These are phyloP conservation scores for Posidonia australis DNA, from an alignment of 106 monocot species.

Conservation along the genomic window DNA sequence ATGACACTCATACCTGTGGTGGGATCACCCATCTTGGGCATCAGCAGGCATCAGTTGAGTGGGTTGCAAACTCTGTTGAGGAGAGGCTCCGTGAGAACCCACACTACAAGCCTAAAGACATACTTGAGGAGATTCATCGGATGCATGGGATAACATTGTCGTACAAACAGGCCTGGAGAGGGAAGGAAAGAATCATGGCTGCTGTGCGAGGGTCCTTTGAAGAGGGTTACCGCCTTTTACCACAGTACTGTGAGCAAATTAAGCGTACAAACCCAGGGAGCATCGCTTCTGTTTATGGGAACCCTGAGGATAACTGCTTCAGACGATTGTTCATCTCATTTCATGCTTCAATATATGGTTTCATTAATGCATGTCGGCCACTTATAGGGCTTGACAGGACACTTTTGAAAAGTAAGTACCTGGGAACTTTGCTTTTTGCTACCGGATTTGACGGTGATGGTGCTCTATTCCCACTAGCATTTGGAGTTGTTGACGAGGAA, in stretches of 20 bases:
- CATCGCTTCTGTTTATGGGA: constrained; percentile 70
- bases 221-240: constrained; percentile 84
- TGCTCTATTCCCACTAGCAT: constrained; percentile 87
- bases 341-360: constrained; percentile 89
- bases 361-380: constrained; percentile 84
- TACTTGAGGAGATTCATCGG: constrained; percentile 88
- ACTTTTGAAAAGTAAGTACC: constrained; percentile 82
- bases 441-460: constrained; percentile 97
- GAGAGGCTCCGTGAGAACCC: constrained; percentile 91
- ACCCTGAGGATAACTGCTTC: constrained; percentile 78
- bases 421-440: constrained; percentile 87
- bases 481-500: constrained; percentile 96
- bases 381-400: constrained; percentile 88
- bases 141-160: constrained; percentile 92
- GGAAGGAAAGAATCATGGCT: constrained; percentile 94
- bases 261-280: constrained; percentile 77
- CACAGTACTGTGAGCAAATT: constrained; percentile 85
- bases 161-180: constrained; percentile 97
- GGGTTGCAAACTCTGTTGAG: constrained; percentile 92
- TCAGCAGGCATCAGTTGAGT: constrained; percentile 94
- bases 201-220: constrained; percentile 92
- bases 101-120: constrained; percentile 93
- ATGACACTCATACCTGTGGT: constrained; percentile 61
- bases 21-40: constrained; percentile 90
- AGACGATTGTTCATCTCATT: constrained; percentile 70